phyloP scores from a whole-genome alignment of 345 rosid species.

The Arabis alpina region DNA sequence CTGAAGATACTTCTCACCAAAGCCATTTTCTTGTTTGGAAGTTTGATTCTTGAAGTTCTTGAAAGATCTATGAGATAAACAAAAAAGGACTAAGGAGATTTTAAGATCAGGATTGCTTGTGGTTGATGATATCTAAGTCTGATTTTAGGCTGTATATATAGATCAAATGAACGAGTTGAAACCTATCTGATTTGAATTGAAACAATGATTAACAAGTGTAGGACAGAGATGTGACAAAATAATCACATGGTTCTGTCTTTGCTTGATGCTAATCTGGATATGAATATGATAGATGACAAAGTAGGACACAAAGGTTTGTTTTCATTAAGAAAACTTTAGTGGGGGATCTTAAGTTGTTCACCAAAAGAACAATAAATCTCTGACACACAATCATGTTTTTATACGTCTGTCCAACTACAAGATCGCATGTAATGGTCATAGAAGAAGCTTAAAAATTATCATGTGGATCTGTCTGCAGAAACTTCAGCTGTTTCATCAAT shows the following conservation, averaged over 20 bases:
- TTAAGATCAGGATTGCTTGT: slow-evolving; percentile 8
- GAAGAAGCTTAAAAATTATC: neutral
- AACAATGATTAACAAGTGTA: slow-evolving; percentile 12
- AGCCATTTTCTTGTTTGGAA: slow-evolving; percentile 18
- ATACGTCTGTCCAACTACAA: slow-evolving; percentile 4
- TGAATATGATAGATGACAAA: slow-evolving; percentile 3
- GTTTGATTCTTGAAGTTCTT: neutral
- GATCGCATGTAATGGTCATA: slow-evolving; percentile 23
- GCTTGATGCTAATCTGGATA: neutral
- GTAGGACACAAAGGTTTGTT: slow-evolving; percentile 6
- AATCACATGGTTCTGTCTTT: slow-evolving; percentile 21
- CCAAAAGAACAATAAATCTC: slow-evolving; percentile 25
- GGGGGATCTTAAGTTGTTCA: slow-evolving; percentile 9
- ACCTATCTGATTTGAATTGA: neutral
- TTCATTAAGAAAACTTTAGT: neutral
- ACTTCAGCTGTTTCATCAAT: too few relatives aligned
- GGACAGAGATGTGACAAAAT: neutral
- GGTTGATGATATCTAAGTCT: slow-evolving; percentile 7
- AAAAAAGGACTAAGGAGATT: neutral
- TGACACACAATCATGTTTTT: neutral
- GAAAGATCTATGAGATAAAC: slow-evolving; percentile 17
- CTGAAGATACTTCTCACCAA: slow-evolving; percentile 23
- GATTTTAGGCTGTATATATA: slow-evolving; percentile 16
- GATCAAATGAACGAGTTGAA: slow-evolving; percentile 6
- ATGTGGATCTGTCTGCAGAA: too few relatives aligned